Evolutionary conservation across 257 asterid genomes (phyloP).

Genomic region (Henckelia pumila): DNA sequence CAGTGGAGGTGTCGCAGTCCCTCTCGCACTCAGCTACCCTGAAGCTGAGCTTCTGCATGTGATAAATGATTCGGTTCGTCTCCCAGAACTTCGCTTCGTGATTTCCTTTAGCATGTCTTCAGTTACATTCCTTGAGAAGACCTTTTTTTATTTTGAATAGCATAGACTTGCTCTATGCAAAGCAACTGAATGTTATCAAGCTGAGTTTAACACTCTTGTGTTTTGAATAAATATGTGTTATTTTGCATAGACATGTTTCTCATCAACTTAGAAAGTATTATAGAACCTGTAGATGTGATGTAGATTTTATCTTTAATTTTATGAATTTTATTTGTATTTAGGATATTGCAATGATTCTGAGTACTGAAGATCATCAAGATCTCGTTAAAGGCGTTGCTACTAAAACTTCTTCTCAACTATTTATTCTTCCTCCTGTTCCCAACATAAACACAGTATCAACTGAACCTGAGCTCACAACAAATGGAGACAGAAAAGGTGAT

Average conservation of each 20-base stretch:
- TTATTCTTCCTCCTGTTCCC: slow-evolving; percentile 66
- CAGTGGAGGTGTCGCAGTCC: slow-evolving; percentile 93
- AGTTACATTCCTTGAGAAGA: neutral
- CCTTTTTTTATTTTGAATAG: slow-evolving; percentile 3
- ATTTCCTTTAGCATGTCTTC: slow-evolving; percentile 1
- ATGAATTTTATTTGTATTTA: slow-evolving; percentile 30
- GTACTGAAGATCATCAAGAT: slow-evolving; percentile 87
- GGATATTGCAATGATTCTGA: slow-evolving; percentile 79
- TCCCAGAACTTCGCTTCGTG: slow-evolving; percentile 1
- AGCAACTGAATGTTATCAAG: neutral
- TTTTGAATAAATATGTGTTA: neutral
- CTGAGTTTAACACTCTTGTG: neutral
- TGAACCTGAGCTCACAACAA: slow-evolving; percentile 27
- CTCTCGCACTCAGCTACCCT: slow-evolving; percentile 97
- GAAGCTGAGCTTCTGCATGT: slow-evolving; percentile 93
- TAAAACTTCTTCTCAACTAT: slow-evolving; percentile 72
- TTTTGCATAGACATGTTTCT: neutral
- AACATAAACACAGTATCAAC: slow-evolving; percentile 28
- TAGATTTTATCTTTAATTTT: neutral
- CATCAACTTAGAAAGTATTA: neutral
- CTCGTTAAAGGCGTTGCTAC: slow-evolving; percentile 73
- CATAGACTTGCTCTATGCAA: neutral
- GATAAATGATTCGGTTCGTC: slow-evolving; percentile 84
- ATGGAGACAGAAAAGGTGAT: slow-evolving; percentile 30
- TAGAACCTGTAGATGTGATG: neutral